Percentiles rank a stretch among this genome's conserved stretches.
Evolutionary conservation across 768 basidiomycete genomes (phyloP).

Genomic region (Panaeolus cyanescens): DNA sequence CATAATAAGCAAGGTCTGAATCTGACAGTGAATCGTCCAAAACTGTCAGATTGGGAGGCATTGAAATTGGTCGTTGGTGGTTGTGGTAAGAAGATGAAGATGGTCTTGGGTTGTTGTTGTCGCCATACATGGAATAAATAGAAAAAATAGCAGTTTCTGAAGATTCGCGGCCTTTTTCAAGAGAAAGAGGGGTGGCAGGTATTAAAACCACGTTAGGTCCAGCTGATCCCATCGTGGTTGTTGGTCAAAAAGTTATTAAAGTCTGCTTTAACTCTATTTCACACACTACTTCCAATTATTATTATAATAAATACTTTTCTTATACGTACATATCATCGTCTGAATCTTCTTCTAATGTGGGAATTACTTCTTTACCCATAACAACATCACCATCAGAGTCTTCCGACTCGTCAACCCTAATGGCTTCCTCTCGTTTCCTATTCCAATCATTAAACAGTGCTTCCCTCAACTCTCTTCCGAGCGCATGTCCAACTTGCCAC

Average conservation of each 20-base stretch:
- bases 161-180: constrained; percentile 42
- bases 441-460: constrained; percentile 56
- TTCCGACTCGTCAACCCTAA: constrained; percentile 29
- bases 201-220: constrained; percentile 40
- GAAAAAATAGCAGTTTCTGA: constrained; percentile 79
- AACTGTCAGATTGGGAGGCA: constrained; percentile 21
- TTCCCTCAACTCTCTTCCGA: constrained; percentile 62
- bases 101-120: constrained; percentile 38
- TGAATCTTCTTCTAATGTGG: neutral
- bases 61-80: constrained; percentile 3
- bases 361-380: neutral
- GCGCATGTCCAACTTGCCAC: constrained; percentile 59
- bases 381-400: constrained; percentile 7
- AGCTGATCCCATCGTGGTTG: constrained; percentile 26
- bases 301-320: constrained; percentile 11
- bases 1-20: constrained; percentile 33
- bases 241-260: neutral
- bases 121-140: constrained; percentile 87
- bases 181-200: constrained; percentile 36
- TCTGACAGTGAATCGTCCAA: constrained; percentile 22
- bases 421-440: constrained; percentile 34
- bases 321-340: constrained; percentile 7
- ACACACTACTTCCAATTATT: neutral
- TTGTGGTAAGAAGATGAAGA: constrained; percentile 7
- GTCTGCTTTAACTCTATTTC: neutral